phyloP scores from a whole-genome alignment of 2,329 filamentous ascomycete genomes.

The Ophiostoma tasmaniense region DNA sequence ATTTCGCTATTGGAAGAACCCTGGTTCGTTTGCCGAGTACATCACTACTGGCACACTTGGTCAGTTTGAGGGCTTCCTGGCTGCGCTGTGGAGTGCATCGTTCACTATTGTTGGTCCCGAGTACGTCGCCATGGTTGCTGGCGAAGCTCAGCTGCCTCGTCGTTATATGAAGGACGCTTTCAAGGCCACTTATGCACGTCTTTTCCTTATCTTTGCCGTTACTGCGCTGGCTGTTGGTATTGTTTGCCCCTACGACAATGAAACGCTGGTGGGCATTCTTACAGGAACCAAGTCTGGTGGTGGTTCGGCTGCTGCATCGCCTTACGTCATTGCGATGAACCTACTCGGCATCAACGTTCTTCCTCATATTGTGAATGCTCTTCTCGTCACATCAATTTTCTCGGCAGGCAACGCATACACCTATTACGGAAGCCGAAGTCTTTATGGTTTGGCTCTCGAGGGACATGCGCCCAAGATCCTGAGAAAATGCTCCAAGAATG shows the following conservation, averaged over 20 bases:
- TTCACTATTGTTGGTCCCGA: constrained; percentile 45
- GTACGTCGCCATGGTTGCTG: constrained; percentile 60
- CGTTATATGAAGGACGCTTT: constrained; percentile 59
- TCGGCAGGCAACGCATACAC: constrained; percentile 54
- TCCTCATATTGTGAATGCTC: constrained; percentile 56
- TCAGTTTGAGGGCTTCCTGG: constrained; percentile 22
- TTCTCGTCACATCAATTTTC: constrained; percentile 49
- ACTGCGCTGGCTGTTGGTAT: constrained; percentile 59
- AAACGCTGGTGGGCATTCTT: constrained; percentile 28
- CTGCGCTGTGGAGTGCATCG: constrained; percentile 30
- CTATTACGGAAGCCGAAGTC: constrained; percentile 34
- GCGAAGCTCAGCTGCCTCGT: constrained; percentile 59
- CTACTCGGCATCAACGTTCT: constrained; percentile 59
- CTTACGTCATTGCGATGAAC: constrained; percentile 64
- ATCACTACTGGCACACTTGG: constrained; percentile 35
- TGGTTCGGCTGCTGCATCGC: constrained; percentile 41
- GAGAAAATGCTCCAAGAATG: constrained; percentile 27
- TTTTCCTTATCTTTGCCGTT: constrained; percentile 59
- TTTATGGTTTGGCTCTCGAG: constrained; percentile 34
- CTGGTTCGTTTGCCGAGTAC: constrained; percentile 33
- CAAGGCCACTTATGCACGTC: constrained; percentile 60
- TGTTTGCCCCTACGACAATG: constrained; percentile 53
- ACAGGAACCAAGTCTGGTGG: constrained; percentile 29
- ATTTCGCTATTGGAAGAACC: constrained; percentile 37
- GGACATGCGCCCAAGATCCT: constrained; percentile 33